These are phyloP conservation scores for Ceratonia siliqua DNA, from an alignment of 306 rosid species.

Conservation along the genomic window DNA sequence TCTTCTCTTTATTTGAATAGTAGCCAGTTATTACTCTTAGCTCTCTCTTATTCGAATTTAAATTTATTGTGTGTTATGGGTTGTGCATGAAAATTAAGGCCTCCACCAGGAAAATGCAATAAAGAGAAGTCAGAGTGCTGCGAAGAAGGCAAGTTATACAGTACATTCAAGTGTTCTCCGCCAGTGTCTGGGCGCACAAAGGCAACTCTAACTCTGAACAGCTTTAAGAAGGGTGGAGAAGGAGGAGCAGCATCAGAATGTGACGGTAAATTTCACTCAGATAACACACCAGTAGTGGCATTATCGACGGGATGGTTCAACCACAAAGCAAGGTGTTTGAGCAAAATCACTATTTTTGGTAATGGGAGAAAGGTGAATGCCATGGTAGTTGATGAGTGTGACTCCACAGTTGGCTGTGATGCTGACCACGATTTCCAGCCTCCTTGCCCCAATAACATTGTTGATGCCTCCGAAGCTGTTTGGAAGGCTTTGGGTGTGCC, in stretches of 20 bases:
- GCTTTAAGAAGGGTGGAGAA: slow-evolving; percentile 40
- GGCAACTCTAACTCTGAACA: slow-evolving; percentile 52
- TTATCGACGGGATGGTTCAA: slow-evolving; percentile 56
- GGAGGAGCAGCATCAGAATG: slow-evolving; percentile 41
- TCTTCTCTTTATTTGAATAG: too few species aligned
- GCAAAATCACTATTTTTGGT: slow-evolving; percentile 42
- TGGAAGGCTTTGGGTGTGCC: slow-evolving; percentile 10
- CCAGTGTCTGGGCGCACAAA: slow-evolving; percentile 16
- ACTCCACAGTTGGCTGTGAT: slow-evolving; percentile 42
- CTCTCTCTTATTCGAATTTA: too few species aligned
- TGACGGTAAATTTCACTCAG: slow-evolving; percentile 41
- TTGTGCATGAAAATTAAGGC: too few species aligned
- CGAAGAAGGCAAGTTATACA: background rate
- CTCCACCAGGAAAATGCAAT: slow-evolving; percentile 40
- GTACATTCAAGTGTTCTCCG: slow-evolving; percentile 41
- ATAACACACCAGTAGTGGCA: slow-evolving; percentile 43
- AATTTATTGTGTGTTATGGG: too few species aligned
- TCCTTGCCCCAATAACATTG: slow-evolving; percentile 12
- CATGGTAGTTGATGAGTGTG: slow-evolving; percentile 44
- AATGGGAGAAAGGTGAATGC: slow-evolving; percentile 50
- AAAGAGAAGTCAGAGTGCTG: slow-evolving; percentile 19
- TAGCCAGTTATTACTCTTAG: too few species aligned
- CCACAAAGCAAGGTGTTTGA: slow-evolving; percentile 37
- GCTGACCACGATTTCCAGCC: slow-evolving; percentile 22
- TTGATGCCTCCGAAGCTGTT: slow-evolving; percentile 16